Percentiles rank a stretch among this genome's conserved stretches.
These are phyloP conservation scores for Syncephalastrum sp. DNA, from an alignment of 371 early-diverging fungal genomes.

Conservation along the genomic window DNA sequence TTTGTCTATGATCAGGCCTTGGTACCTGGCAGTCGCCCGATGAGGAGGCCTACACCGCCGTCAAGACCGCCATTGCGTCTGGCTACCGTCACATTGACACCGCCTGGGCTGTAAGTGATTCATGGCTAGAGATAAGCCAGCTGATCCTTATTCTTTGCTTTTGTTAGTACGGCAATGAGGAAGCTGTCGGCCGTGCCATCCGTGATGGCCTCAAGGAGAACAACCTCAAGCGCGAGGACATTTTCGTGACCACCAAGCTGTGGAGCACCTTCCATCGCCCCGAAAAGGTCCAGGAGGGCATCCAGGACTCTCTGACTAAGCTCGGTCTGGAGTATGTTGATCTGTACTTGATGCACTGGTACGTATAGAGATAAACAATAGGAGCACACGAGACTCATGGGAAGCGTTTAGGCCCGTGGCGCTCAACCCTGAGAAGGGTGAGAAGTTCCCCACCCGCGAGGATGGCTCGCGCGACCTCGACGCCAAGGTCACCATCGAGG, in stretches of 20 bases:
- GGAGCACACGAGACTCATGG: not conserved
- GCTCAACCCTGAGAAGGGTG: slow-evolving; percentile 33
- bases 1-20: slow-evolving; percentile 10
- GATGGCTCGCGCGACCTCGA: slow-evolving; percentile 43
- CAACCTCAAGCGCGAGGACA: slow-evolving; percentile 57
- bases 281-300: slow-evolving; percentile 42
- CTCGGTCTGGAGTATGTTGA: slow-evolving; percentile 71
- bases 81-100: slow-evolving; percentile 58
- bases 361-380: slow-evolving; percentile 11
- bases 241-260: slow-evolving; percentile 93
- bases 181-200: slow-evolving; percentile 65
- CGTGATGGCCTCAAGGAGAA: slow-evolving; percentile 49
- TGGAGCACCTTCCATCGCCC: slow-evolving; percentile 58
- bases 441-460: slow-evolving; percentile 24
- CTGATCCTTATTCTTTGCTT: not conserved
- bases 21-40: slow-evolving; percentile 53
- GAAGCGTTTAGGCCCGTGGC: slow-evolving; percentile 28
- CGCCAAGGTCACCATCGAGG: slow-evolving; percentile 18
- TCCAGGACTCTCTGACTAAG: slow-evolving; percentile 48
- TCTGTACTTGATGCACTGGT: slow-evolving; percentile 64
- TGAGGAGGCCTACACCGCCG: slow-evolving; percentile 35
- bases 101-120: slow-evolving; percentile 37
- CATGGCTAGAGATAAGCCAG: not conserved
- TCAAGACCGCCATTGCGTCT: slow-evolving; percentile 32
- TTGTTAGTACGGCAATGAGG: slow-evolving; percentile 65